Conservation (phyloP, 768 basidiomycete species). For the Tubosaeta sp. region DNA sequence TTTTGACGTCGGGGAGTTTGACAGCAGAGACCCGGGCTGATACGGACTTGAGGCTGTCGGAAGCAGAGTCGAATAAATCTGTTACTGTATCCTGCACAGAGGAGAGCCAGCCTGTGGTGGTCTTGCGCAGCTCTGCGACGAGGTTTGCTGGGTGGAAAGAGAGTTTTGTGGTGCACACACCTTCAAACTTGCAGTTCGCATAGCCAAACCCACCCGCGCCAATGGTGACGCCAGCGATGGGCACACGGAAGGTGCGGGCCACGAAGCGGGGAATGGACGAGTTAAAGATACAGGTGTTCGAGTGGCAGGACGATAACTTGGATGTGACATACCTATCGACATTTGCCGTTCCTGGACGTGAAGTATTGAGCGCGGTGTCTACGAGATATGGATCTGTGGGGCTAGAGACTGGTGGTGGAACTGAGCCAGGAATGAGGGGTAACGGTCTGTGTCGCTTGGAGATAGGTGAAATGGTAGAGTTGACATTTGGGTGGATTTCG, state of each 20-base stretch:
- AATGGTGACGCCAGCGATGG: constrained; percentile 82
- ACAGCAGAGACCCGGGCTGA: constrained; percentile 57
- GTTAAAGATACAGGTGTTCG: too few relatives aligned
- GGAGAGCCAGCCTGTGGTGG: constrained; percentile 61
- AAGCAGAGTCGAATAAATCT: constrained; percentile 67
- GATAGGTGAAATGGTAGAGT: constrained; percentile 25
- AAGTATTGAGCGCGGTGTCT: constrained; percentile 12
- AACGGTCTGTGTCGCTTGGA: constrained; percentile 26
- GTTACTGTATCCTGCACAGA: constrained; percentile 58
- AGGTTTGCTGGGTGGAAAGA: background rate
- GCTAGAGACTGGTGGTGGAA: constrained; percentile 8
- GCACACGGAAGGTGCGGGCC: constrained; percentile 81
- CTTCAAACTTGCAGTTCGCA: constrained; percentile 96
- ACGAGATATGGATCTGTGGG: constrained; percentile 14
- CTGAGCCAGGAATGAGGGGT: constrained; percentile 25
- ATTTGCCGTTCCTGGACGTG: constrained; percentile 23
- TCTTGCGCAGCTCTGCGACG: constrained; percentile 63
- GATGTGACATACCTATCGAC: constrained; percentile 23
- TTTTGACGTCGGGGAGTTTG: constrained; percentile 51
- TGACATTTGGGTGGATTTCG: constrained; percentile 19
- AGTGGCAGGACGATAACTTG: too few relatives aligned
- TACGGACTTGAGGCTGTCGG: constrained; percentile 60
- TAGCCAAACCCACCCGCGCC: constrained; percentile 91
- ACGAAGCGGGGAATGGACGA: constrained; percentile 86
- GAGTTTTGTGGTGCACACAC: constrained; percentile 38